These are phyloP conservation scores for Chiua virens DNA, from an alignment of 768 basidiomycete species.

Conservation along the genomic window DNA sequence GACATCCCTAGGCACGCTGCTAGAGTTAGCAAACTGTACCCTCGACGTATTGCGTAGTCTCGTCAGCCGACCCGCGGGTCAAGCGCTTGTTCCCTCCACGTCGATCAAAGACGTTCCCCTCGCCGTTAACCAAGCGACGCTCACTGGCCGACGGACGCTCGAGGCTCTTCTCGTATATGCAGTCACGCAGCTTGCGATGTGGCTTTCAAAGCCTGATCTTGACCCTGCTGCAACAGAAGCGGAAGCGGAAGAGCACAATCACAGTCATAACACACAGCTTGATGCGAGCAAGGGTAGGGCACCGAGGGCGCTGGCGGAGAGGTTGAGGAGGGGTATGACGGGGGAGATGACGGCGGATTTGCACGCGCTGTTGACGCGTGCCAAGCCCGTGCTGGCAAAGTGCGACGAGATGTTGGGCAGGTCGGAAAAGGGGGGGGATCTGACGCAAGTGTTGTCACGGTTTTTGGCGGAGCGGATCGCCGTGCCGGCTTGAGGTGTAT, in stretches of 20 bases:
- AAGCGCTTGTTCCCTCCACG: conserved; percentile 43
- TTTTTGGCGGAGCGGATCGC: conserved; percentile 67
- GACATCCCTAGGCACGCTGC: conserved; percentile 80
- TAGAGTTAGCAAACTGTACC: conserved; percentile 80
- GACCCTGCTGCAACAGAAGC: conserved; percentile 43
- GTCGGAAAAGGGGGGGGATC: conserved; percentile 42
- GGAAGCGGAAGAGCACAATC: conserved; percentile 45
- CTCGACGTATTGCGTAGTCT: conserved; percentile 73
- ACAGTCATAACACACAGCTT: conserved; percentile 10
- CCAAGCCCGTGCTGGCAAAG: conserved; percentile 63
- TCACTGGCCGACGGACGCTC: conserved; percentile 58
- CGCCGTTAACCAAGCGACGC: conserved; percentile 56
- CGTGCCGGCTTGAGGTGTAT: conserved; percentile 32
- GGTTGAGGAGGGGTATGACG: conserved; percentile 72
- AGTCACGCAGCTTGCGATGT: conserved; percentile 76
- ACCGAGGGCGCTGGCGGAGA: conserved; percentile 55
- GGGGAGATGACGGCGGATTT: conserved; percentile 78
- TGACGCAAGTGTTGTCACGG: conserved; percentile 57
- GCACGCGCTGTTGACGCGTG: conserved; percentile 61
- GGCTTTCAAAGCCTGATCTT: conserved; percentile 72
- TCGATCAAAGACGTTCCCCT: conserved; percentile 35
- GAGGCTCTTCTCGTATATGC: conserved; percentile 71
- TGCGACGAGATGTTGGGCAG: conserved; percentile 50
- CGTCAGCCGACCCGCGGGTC: conserved; percentile 57
- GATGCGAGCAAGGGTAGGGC: conserved; percentile 39